A percentile compares a stretch with the other conserved stretches of the same genome.
These are phyloP conservation scores for Eucalyptus regnans DNA, from an alignment of 345 rosid species.

Conservation along the genomic window DNA sequence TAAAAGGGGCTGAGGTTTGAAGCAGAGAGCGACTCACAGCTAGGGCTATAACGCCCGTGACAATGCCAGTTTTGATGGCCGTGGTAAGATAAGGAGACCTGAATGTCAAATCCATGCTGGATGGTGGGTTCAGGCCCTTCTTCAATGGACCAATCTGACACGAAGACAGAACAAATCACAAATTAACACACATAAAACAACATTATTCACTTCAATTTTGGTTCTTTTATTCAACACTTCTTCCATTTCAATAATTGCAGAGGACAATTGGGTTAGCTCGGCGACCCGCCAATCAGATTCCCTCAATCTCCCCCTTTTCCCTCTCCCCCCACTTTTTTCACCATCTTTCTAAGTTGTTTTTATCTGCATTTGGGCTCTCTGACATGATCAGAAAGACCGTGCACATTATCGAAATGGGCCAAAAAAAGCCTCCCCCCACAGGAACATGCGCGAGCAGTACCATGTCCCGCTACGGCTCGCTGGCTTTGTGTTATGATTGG, in stretches of 20 bases:
- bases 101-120: constrained; percentile 47
- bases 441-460: neutral
- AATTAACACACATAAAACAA: neutral
- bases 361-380: neutral
- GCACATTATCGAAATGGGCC: neutral
- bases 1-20: neutral
- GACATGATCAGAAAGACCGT: neutral
- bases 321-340: neutral
- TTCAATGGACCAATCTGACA: constrained; percentile 67
- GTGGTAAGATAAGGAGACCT: constrained; percentile 33
- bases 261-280: neutral
- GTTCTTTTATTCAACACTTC: neutral
- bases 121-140: constrained; percentile 79
- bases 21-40: constrained; percentile 32
- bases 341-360: neutral
- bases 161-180: neutral
- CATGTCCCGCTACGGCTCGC: neutral
- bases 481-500: neutral
- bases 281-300: neutral
- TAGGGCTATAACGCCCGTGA: constrained; percentile 76
- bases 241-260: neutral
- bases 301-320: neutral
- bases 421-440: neutral
- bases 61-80: constrained; percentile 61
- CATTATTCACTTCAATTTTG: neutral